Evolutionary conservation across 2,329 filamentous ascomycete species (phyloP).

Genomic region (Zasmidium citrigriseum): DNA sequence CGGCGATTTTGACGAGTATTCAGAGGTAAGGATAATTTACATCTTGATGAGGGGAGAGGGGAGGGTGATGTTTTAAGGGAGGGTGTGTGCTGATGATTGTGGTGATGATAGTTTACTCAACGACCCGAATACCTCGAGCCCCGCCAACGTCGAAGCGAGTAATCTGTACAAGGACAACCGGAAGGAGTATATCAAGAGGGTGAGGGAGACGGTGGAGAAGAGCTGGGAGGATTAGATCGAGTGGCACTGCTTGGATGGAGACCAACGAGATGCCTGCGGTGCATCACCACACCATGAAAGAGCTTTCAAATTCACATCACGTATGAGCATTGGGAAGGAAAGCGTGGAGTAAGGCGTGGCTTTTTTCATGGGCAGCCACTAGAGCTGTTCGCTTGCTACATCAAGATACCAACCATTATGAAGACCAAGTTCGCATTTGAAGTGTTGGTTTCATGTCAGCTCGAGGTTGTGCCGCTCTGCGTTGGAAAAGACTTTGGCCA

Average conservation of each 20-base stretch:
- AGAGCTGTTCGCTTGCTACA: neutral
- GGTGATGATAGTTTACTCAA: conserved; percentile 74
- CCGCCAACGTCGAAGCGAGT: conserved; percentile 95
- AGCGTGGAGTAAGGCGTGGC: neutral
- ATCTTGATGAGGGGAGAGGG: neutral
- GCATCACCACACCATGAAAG: neutral
- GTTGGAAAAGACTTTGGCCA: conserved; percentile 3
- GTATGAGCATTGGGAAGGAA: neutral
- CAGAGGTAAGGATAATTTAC: conserved; percentile 67
- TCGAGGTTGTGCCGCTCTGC: conserved; percentile 2
- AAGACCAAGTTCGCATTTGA: too few relatives aligned
- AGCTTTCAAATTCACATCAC: neutral
- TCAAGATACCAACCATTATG: neutral
- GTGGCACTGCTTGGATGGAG: too few relatives aligned
- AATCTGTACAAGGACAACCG: conserved; percentile 98
- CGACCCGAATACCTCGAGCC: conserved; percentile 97
- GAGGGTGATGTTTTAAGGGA: neutral
- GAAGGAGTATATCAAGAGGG: conserved; percentile 92
- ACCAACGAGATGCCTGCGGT: neutral
- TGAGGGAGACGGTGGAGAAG: conserved; percentile 96
- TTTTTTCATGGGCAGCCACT: neutral
- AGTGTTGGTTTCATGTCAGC: neutral
- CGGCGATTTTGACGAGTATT: conserved; percentile 93
- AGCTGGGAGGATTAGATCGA: conserved; percentile 79
- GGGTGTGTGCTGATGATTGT: conserved; percentile 3